These are phyloP conservation scores for Tuber aestivum DNA, from an alignment of 495 filamentous ascomycete genomes.

Conservation along the genomic window DNA sequence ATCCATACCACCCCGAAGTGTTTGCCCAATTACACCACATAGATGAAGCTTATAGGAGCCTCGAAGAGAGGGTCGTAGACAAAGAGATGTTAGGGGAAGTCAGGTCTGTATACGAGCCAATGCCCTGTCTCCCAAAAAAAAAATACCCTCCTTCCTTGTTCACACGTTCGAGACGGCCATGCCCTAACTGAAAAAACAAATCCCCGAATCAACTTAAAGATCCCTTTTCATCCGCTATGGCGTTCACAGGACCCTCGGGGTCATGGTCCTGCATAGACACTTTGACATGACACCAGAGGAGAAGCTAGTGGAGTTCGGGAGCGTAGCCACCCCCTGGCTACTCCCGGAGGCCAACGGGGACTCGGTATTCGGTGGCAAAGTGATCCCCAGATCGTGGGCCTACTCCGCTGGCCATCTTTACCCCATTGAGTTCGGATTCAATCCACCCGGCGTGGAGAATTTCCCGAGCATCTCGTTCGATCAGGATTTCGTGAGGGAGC, in stretches of 20 bases:
- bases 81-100: slow-evolving; percentile 19
- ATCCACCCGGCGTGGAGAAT: slow-evolving; percentile 16
- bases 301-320: slow-evolving; percentile 38
- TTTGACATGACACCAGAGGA: slow-evolving; percentile 36
- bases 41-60: slow-evolving; percentile 23
- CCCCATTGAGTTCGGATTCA: slow-evolving; percentile 38
- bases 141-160: not conserved
- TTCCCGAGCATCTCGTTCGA: slow-evolving; percentile 25
- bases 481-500: slow-evolving; percentile 31
- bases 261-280: slow-evolving; percentile 39
- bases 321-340: slow-evolving; percentile 36
- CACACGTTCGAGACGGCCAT: not conserved
- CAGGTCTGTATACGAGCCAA: slow-evolving; percentile 16
- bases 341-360: slow-evolving; percentile 12
- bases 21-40: slow-evolving; percentile 19
- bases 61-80: slow-evolving; percentile 19
- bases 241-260: slow-evolving; percentile 29
- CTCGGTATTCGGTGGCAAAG: slow-evolving; percentile 33
- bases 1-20: slow-evolving; percentile 20
- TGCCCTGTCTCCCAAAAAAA: not conserved
- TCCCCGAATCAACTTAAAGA: slow-evolving; percentile 13
- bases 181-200: not conserved
- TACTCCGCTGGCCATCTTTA: slow-evolving; percentile 31
- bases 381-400: slow-evolving; percentile 36
- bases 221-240: slow-evolving; percentile 30